These are phyloP conservation scores for Diaporthe sp. DNA, from an alignment of 2,329 filamentous ascomycete genomes.

Conservation along the genomic window DNA sequence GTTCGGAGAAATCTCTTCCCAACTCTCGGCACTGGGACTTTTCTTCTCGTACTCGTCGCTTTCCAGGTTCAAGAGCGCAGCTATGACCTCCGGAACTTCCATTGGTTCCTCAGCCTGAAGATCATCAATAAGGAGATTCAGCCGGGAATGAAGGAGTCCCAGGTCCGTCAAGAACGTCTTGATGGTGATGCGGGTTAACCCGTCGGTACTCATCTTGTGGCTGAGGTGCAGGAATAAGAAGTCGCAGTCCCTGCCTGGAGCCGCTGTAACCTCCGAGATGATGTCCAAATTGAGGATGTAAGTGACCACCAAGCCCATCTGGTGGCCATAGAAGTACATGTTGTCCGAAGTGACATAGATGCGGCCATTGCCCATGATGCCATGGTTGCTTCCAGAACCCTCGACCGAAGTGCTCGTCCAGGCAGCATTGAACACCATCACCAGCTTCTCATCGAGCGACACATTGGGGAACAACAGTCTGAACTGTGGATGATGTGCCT, in stretches of 20 bases:
- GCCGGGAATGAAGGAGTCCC: constrained; percentile 81
- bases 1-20: constrained; percentile 82
- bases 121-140: constrained; percentile 89
- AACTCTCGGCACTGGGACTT: constrained; percentile 87
- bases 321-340: constrained; percentile 97
- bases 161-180: constrained; percentile 95
- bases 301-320: constrained; percentile 90
- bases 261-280: constrained; percentile 90
- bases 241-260: constrained; percentile 91
- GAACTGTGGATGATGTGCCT: constrained; percentile 93
- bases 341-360: constrained; percentile 90
- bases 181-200: constrained; percentile 82
- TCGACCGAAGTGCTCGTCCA: constrained; percentile 74
- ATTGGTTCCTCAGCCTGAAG: constrained; percentile 79
- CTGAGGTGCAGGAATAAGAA: constrained; percentile 87
- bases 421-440: constrained; percentile 92
- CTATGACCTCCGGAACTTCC: constrained; percentile 77
- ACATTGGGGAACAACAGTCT: constrained; percentile 89
- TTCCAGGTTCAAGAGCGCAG: constrained; percentile 82
- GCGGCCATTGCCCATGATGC: constrained; percentile 77
- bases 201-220: constrained; percentile 73
- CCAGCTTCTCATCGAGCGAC: constrained; percentile 81
- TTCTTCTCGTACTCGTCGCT: constrained; percentile 68
- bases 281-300: constrained; percentile 81
- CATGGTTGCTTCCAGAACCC: constrained; percentile 56